These are phyloP conservation scores for Diaporthe aspalathi DNA, from an alignment of 2,329 filamentous ascomycete genomes.

Conservation along the genomic window DNA sequence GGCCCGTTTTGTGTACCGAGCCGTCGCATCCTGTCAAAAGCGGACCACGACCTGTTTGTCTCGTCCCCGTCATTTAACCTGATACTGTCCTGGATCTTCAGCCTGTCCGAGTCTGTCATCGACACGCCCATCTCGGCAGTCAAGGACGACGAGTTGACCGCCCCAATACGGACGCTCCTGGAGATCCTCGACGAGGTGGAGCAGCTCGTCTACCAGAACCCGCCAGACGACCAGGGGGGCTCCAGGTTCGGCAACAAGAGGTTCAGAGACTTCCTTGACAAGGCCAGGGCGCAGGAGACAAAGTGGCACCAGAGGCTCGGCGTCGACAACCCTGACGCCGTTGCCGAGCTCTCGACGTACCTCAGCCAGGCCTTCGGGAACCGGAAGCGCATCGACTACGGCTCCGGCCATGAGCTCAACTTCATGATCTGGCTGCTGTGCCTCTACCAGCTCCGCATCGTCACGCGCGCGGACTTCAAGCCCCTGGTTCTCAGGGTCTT, in stretches of 20 bases:
- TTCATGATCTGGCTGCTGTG: slow-evolving; percentile 98
- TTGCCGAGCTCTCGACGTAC: slow-evolving; percentile 82
- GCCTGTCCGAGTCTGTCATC: slow-evolving; percentile 82
- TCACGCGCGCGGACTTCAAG: slow-evolving; percentile 76
- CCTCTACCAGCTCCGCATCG: slow-evolving; percentile 79
- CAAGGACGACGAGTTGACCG: slow-evolving; percentile 66
- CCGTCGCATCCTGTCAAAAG: slow-evolving; percentile 82
- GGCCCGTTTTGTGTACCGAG: slow-evolving; percentile 75
- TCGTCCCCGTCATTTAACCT: slow-evolving; percentile 80
- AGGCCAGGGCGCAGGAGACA: slow-evolving; percentile 65
- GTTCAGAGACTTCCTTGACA: slow-evolving; percentile 85
- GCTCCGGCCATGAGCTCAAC: slow-evolving; percentile 96
- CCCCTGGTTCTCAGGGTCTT: slow-evolving; percentile 83
- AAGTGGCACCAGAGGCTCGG: slow-evolving; percentile 75
- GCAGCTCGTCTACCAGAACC: slow-evolving; percentile 73
- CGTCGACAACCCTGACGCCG: slow-evolving; percentile 62
- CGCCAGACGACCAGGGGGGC: slow-evolving; percentile 86
- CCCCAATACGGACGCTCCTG: slow-evolving; percentile 72
- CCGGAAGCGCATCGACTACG: slow-evolving; percentile 89
- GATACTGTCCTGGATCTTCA: slow-evolving; percentile 86
- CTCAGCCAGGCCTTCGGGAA: slow-evolving; percentile 88
- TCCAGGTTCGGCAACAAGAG: slow-evolving; percentile 95
- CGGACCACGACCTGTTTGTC: slow-evolving; percentile 86
- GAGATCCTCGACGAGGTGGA: slow-evolving; percentile 77
- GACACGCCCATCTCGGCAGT: slow-evolving; percentile 75